phyloP scores from a whole-genome alignment of 2,329 filamentous ascomycete genomes.

The Thermothelomyces thermophilus region DNA sequence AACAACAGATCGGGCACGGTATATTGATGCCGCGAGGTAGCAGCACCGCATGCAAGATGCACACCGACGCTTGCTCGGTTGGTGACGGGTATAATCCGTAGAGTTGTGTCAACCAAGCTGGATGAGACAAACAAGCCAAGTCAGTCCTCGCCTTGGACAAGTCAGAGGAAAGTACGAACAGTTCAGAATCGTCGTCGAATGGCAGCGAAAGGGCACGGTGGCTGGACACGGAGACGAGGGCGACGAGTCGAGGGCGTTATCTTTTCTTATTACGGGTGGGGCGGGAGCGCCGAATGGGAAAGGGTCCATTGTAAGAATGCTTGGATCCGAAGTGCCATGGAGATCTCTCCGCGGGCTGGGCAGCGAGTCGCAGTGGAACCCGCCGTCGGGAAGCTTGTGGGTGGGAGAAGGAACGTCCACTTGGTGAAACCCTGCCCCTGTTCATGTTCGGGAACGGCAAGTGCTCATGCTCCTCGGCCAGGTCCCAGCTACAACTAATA shows the following conservation, averaged over 20 bases:
- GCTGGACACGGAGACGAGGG: slow-evolving; percentile 4
- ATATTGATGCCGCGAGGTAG: too few relatives aligned
- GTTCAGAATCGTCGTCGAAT: too few relatives aligned
- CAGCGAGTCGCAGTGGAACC: slow-evolving; percentile 25
- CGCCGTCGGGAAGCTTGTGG: slow-evolving; percentile 5
- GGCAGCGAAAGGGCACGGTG: background rate
- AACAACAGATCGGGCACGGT: background rate
- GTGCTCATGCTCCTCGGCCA: slow-evolving; percentile 15
- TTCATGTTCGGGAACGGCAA: slow-evolving; percentile 18
- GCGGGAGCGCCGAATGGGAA: slow-evolving; percentile 7
- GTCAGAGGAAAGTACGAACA: background rate
- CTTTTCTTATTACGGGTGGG: slow-evolving; percentile 20
- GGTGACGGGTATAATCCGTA: too few relatives aligned
- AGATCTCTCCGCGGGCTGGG: slow-evolving; percentile 18
- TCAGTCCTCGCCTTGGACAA: background rate
- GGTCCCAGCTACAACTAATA: too few relatives aligned
- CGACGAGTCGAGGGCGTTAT: slow-evolving; percentile 7
- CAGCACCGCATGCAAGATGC: too few relatives aligned
- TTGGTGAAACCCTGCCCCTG: slow-evolving; percentile 16
- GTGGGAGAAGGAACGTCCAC: slow-evolving; percentile 12
- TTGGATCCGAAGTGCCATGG: slow-evolving; percentile 13
- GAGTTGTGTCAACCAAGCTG: too few relatives aligned
- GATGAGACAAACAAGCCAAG: background rate
- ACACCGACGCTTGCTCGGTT: background rate
- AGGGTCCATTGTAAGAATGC: slow-evolving; percentile 8